A percentile compares a stretch with the other conserved stretches of the same genome.
Conservation (phyloP, 768 basidiomycete genomes). For the Trichaptum fuscoviolaceum region DNA sequence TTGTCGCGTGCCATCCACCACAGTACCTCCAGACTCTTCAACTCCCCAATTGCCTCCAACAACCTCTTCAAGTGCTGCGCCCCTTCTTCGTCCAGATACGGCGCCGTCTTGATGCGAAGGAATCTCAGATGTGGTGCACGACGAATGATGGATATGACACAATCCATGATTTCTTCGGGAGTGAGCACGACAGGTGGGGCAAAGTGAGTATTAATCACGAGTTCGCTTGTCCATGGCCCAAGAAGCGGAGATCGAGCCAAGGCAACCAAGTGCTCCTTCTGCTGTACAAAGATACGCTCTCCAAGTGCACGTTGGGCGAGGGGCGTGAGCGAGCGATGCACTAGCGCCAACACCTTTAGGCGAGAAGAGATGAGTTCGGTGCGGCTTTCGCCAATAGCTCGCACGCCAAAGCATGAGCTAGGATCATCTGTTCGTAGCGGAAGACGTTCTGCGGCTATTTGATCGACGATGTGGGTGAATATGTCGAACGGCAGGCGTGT, state of each 20-base stretch:
- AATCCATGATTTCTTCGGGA: neutral
- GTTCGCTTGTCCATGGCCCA: neutral
- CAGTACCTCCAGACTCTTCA: neutral
- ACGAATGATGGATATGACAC: neutral
- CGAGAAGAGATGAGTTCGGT: neutral
- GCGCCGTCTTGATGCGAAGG: neutral
- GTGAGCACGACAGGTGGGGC: neutral
- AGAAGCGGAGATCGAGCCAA: neutral
- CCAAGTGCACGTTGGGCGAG: neutral
- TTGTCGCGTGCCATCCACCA: neutral
- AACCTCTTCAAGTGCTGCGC: neutral
- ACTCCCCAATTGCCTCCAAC: neutral
- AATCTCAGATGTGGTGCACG: neutral
- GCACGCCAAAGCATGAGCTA: neutral
- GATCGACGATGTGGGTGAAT: neutral
- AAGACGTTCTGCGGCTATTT: neutral
- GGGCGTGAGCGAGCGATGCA: neutral
- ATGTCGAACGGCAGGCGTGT: neutral
- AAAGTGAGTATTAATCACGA: neutral
- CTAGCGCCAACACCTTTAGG: neutral
- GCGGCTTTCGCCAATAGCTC: neutral
- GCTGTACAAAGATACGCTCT: neutral
- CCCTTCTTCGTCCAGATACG: neutral
- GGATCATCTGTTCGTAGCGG: neutral
- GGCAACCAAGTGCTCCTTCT: neutral